Evolutionary conservation across 305 asterid genomes (phyloP), one percentile per base, ranked within the genome.

Genomic region (Fraxinus paxiana): DNA sequence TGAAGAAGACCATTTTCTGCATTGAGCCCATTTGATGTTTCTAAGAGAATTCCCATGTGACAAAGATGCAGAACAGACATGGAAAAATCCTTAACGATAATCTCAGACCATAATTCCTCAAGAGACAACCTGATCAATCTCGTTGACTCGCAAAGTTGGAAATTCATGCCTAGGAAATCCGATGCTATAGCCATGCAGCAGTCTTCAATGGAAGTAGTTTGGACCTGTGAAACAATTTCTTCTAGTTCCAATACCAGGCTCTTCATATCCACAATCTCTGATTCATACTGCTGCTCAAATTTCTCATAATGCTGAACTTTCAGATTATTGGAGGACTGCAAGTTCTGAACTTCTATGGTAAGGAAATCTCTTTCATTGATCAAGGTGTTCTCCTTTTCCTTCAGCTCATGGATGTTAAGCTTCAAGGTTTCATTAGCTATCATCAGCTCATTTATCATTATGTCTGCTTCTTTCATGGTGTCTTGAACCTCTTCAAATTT

Each of bases 91-190:
- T 92, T 96, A 81, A 88, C 84, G 71, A 94, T 88, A 83, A 93
- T 93, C 84, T 94, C 98, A n/a, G 98, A 92, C 98, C 98, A 96
- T 74, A 94, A 86, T 77, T 93, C 98, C 88, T 96, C 99, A 31
- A 93, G 91, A 79, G 89, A 85, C 26, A 89, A 89, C 91, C 87
- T 92, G 70, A 91, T 83, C 77, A 77, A 73, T 80, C 86, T 90
- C 56, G 90, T 86, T 48, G 94, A 87, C 78, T 89, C 89, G 17
- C 82, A 85, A 83, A 92, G 33, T 54, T 90, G 92, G 85, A 89
- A 87, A 83, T 92, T 93, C 82, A 88, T 48, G 76, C 88, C 75
- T 72, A 85, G 81, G 78, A 91, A 79, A 72, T 91, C 95, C 61
- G 90, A 84, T 75, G 91, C 84, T 41, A 88, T 46, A 56, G 88